A percentile compares a stretch with the other conserved stretches of the same genome.
phyloP scores from a whole-genome alignment of 495 filamentous ascomycete species.

The Aspergillus indologenus region DNA sequence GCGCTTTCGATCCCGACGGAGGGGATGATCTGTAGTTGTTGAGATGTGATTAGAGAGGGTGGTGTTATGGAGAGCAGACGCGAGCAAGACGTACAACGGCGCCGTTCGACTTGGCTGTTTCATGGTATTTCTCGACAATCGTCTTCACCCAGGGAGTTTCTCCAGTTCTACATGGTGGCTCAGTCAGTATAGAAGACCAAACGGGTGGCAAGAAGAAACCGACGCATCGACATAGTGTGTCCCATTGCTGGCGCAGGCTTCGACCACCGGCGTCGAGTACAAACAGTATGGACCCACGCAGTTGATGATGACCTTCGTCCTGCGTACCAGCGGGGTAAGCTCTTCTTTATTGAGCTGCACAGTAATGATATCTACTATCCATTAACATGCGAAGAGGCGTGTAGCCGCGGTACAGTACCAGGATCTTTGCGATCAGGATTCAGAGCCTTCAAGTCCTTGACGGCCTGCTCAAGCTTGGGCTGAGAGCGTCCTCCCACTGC shows the following conservation, averaged over 20 bases:
- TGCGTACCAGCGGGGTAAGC: conserved; percentile 64
- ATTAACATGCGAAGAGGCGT: conserved; percentile 17
- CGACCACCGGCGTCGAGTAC: conserved; percentile 76
- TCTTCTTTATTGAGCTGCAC: conserved; percentile 62
- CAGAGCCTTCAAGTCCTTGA: conserved; percentile 59
- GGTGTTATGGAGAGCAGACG: too few relatives aligned
- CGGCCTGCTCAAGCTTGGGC: conserved; percentile 65
- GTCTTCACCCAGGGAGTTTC: conserved; percentile 76
- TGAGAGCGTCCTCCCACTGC: conserved; percentile 80
- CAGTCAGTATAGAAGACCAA: conserved; percentile 5
- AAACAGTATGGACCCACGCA: conserved; percentile 80
- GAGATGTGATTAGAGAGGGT: conserved; percentile 24
- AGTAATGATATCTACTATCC: conserved; percentile 54
- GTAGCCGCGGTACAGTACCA: conserved; percentile 39
- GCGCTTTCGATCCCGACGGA: conserved; percentile 83
- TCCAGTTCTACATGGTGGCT: conserved; percentile 57
- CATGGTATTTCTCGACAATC: conserved; percentile 80
- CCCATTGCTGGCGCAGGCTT: conserved; percentile 82
- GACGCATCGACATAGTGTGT: conserved; percentile 87
- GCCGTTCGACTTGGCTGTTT: conserved; percentile 66
- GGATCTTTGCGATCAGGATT: conserved; percentile 70
- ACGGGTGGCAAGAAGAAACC: conserved; percentile 15
- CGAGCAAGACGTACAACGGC: conserved; percentile 70
- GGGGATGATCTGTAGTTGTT: conserved; percentile 64
- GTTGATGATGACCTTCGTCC: conserved; percentile 74